Evolutionary conservation across 2,329 filamentous ascomycete genomes (phyloP), one percentile per base, ranked within the genome.

Genomic region (Tolypocladium sp.): DNA sequence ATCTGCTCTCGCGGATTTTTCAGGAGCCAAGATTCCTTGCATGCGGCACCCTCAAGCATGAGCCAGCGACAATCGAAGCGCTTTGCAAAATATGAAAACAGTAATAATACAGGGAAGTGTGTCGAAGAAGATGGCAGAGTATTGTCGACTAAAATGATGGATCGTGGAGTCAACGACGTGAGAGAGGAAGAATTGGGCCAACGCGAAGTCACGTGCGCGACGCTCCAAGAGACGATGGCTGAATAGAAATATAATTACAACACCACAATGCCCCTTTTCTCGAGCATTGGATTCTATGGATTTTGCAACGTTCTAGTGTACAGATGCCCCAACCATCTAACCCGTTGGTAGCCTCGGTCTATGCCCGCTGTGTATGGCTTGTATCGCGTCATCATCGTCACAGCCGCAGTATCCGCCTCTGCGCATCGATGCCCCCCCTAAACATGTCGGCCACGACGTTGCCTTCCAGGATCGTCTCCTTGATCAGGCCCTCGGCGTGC

Each of bases 401-500:
- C 37, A 82, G 62, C 62, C 79, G 73, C 59, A 84, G 44, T 44
- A 86, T 82, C 65, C 81, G 75, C 13, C 84, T 76, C 51, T 81
- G 69, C 49, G 76, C 72, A 59, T 77, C 79, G 41, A 92, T 85
- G 0, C 85, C 89, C 0, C 90, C 90, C 61, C 90, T 76, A 63
- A 92, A 90, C 68, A 90, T 75, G 61, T 92, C 87, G 35, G 77
- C 77, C 37, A 94, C 83, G 0, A 94, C 81, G 37, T 78, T 83
- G 0, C 90, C 89, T 30, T 78, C 77, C 8, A 85, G 52, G 1
- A 94, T 74, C 6, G 90, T 93, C 77, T 91, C 86, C 25, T 78
- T 74, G 6, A 94, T 79, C 54, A 94, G 83, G 0, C 90, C 90
- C 68, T 92, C 87, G 0, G 92, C 89, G 69, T 93, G 83, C 67